These are phyloP conservation scores for Yamadazyma olivae DNA, from an alignment of 805 yeast genomes.

Conservation along the genomic window DNA sequence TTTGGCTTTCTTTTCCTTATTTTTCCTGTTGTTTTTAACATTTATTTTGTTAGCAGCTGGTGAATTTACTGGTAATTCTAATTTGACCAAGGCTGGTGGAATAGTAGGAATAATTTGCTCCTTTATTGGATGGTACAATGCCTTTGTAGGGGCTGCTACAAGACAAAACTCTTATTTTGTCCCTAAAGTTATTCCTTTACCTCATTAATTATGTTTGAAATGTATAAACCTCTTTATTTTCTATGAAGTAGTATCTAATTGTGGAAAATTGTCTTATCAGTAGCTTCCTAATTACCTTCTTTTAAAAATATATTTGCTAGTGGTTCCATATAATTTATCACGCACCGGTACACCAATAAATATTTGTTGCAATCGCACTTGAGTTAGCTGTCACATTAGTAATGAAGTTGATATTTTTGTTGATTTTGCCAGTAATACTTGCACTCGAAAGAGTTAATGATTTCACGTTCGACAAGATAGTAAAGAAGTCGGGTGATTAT, in stretches of 20 bases:
- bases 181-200: conserved; percentile 48
- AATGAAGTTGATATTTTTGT: conserved; percentile 5
- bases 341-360: not conserved
- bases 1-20: conserved; percentile 56
- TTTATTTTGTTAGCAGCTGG: conserved; percentile 55
- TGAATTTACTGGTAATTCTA: conserved; percentile 41
- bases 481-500: conserved; percentile 50
- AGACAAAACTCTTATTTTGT: conserved; percentile 56
- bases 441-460: conserved; percentile 43
- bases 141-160: conserved; percentile 61
- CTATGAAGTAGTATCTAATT: no score
- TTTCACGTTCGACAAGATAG: conserved; percentile 51
- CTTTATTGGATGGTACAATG: conserved; percentile 58
- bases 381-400: conserved; percentile 2
- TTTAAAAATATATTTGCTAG: no score
- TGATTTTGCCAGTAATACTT: conserved; percentile 1
- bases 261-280: no score
- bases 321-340: no score
- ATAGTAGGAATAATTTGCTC: conserved; percentile 56
- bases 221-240: no score
- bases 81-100: conserved; percentile 57
- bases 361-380: not conserved
- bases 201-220: conserved; percentile 16
- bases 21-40: conserved; percentile 51
- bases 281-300: no score